Percentiles rank a stretch among this genome's conserved stretches.
Evolutionary conservation across 2,329 filamentous ascomycete genomes (phyloP).

Genomic region (Teratosphaeria epicoccoides): DNA sequence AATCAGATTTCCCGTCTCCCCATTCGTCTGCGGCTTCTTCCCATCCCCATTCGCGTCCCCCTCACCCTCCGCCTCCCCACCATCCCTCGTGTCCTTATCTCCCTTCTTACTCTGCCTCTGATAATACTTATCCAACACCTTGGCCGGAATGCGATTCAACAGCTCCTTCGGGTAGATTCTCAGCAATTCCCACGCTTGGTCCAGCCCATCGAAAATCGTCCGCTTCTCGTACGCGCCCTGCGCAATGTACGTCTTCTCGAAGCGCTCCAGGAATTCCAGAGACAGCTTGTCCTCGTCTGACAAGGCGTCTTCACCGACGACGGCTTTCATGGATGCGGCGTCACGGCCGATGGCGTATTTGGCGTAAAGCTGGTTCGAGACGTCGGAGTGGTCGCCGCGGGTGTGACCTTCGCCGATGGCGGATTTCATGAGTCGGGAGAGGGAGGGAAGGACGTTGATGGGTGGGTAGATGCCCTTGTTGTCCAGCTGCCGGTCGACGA

Average conservation of each 20-base stretch:
- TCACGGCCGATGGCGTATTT: constrained; percentile 99
- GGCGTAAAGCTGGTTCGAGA: constrained; percentile 98
- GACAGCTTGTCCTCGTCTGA: constrained; percentile 95
- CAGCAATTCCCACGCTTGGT: constrained; percentile 91
- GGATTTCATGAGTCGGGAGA: constrained; percentile 99
- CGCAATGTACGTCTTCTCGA: constrained; percentile 87
- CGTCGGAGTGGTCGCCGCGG: constrained; percentile 91
- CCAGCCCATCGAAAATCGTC: constrained; percentile 84
- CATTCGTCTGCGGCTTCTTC: constrained; percentile 1
- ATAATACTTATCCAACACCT: constrained; percentile 44
- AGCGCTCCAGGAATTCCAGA: constrained; percentile 96
- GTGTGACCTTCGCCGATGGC: constrained; percentile 97
- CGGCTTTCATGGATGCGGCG: constrained; percentile 96
- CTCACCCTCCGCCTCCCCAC: constrained; percentile 24
- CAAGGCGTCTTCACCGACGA: constrained; percentile 94
- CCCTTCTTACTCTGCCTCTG: constrained; percentile 33
- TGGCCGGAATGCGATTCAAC: constrained; percentile 66
- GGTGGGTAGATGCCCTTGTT: constrained; percentile 98
- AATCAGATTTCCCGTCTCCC: constrained; percentile 9
- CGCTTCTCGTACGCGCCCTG: constrained; percentile 90
- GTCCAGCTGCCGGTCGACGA: constrained; percentile 82
- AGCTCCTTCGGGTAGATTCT: constrained; percentile 97
- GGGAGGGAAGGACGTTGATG: constrained; percentile 94
- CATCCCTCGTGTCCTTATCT: constrained; percentile 29
- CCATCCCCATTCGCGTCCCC: constrained; percentile 14